Percentiles rank a stretch among this genome's conserved stretches.
Evolutionary conservation across 768 basidiomycete genomes (phyloP).

Genomic region (Gyrodon lividus): DNA sequence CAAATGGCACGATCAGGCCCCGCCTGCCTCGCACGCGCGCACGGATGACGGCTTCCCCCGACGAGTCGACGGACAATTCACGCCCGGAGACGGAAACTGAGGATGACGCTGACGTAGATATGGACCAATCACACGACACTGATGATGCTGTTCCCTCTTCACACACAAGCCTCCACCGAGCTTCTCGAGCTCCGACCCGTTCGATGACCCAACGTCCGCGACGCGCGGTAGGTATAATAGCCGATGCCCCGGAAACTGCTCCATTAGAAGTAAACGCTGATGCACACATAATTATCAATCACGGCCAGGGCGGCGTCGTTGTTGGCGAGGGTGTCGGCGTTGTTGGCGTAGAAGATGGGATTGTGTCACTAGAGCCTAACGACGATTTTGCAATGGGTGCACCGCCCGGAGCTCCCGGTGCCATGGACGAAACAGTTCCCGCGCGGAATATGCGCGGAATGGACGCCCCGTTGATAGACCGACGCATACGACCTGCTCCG

Average conservation of each 20-base stretch:
- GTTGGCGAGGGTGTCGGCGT: constrained; percentile 42
- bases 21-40: constrained; percentile 32
- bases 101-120: constrained; percentile 57
- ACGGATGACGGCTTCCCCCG: constrained; percentile 38
- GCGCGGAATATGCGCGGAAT: constrained; percentile 27
- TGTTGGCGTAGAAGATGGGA: constrained; percentile 66
- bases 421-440: constrained; percentile 43
- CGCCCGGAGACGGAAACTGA: constrained; percentile 77
- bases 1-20: constrained; percentile 26
- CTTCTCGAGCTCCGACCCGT: constrained; percentile 24
- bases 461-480: constrained; percentile 26
- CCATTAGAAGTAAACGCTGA: constrained; percentile 43
- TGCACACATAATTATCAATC: constrained; percentile 53
- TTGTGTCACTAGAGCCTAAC: constrained; percentile 75
- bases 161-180: constrained; percentile 33
- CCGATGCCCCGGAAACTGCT: constrained; percentile 36
- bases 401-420: constrained; percentile 88
- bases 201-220: constrained; percentile 37
- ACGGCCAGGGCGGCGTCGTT: constrained; percentile 38
- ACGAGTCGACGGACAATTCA: constrained; percentile 48
- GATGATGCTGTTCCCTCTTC: constrained; percentile 28
- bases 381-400: constrained; percentile 91
- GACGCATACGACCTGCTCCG: constrained; percentile 42
- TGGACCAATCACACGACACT: constrained; percentile 41
- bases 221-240: constrained; percentile 48